Base-by-base conservation (phyloP, 495 filamentous ascomycete genomes). In the Xylaria grammica region DNA sequence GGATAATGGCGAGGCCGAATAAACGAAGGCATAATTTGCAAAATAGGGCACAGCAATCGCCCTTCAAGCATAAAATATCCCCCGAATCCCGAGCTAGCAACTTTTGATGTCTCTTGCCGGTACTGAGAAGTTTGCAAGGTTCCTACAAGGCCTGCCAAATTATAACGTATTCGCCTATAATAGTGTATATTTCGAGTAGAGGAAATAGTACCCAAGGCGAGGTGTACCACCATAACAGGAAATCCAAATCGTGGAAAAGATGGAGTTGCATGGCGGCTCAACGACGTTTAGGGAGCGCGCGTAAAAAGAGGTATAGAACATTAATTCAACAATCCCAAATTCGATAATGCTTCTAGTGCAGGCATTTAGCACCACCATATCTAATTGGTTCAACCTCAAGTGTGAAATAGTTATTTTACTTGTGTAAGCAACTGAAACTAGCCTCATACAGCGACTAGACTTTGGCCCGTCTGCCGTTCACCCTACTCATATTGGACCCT, bases 71-170 rank as follows among this genome's bases (percentile, higher is more conserved):
- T n/a, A n/a, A n/a, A n/a, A n/a, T n/a, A n/a, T n/a, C n/a, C n/a
- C n/a, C n/a, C n/a, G n/a, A n/a, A n/a, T n/a, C n/a, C n/a, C n/a
- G n/a, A n/a, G n/a, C n/a, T n/a, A n/a, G n/a, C n/a, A n/a, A n/a
- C n/a, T n/a, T n/a, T n/a, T n/a, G 92, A 91, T 91, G 46, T 70
- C 85, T 2, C 69, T 86, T 34, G 80, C 76, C 9, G 86, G 81
- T 5, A 86, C 84, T 4, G 77, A 87, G 73, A 88, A 85, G 68
- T 77, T 91, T 22, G 84, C 79, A 34, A 72, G 69, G 7, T 90
- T 87, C 60, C 79, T 91, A 45, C 69, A 81, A 8, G 76, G 79
- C 8, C 91, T 88, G 86, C 83, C 27, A 73, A 74, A 67, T 69
- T 71, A 40, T 72, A 66, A 60, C 11, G n/a, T 51, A 13, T 15